phyloP scores from a whole-genome alignment of 768 basidiomycete species.

The Tricholoma terreum region DNA sequence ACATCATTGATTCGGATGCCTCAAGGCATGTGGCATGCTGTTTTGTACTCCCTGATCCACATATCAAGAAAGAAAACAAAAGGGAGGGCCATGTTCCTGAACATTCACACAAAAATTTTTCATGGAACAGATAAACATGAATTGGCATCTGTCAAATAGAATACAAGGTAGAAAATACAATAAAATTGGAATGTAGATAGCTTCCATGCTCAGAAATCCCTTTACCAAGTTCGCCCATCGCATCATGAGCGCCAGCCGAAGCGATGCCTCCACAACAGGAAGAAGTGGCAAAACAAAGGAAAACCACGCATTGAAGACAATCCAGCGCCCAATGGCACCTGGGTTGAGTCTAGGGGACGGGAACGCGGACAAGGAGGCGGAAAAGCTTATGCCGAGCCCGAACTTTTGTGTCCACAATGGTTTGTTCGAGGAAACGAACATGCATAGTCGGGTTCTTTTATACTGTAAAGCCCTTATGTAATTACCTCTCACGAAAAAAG shows the following conservation, averaged over 20 bases:
- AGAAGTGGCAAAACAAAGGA: slow-evolving; percentile 45
- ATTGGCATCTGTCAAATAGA: not conserved
- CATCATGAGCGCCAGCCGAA: slow-evolving; percentile 72
- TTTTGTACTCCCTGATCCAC: not conserved
- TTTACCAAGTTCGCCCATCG: slow-evolving; percentile 29
- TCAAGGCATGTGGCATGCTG: slow-evolving; percentile 1
- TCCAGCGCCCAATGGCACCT: slow-evolving; percentile 34
- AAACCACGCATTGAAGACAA: slow-evolving; percentile 28
- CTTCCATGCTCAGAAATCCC: slow-evolving; percentile 21
- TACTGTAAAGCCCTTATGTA: slow-evolving; percentile 39
- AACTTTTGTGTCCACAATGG: slow-evolving; percentile 86
- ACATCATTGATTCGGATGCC: not conserved
- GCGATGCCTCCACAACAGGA: slow-evolving; percentile 62
- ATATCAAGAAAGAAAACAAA: no score
- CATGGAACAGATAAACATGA: not conserved
- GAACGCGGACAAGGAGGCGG: slow-evolving; percentile 94
- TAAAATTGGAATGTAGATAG: slow-evolving; percentile 30
- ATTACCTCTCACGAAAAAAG: slow-evolving; percentile 33
- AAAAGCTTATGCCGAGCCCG: slow-evolving; percentile 78
- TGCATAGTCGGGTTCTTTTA: slow-evolving; percentile 11
- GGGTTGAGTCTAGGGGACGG: slow-evolving; percentile 74
- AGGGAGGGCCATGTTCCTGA: no score
- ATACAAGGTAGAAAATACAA: not conserved
- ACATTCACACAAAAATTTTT: no score
- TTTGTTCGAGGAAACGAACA: slow-evolving; percentile 54